phyloP scores from a whole-genome alignment of 768 basidiomycete genomes.

The Agaricus sinodeliciosus region DNA sequence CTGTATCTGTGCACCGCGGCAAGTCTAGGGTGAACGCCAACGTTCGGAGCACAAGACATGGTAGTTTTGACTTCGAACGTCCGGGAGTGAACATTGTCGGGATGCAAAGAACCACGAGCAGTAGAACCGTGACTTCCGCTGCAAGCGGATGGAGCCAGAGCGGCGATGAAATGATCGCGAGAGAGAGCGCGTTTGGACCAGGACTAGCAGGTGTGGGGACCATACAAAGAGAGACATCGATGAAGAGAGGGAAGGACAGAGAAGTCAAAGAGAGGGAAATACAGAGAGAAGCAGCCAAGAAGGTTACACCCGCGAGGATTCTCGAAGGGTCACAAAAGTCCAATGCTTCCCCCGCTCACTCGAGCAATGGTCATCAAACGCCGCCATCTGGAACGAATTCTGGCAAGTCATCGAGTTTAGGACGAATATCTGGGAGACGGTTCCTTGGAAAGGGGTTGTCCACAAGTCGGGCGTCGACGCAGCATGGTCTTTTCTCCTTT shows the following conservation, averaged over 20 bases:
- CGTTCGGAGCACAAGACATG: constrained; percentile 50
- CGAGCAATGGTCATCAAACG: constrained; percentile 36
- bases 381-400: constrained; percentile 20
- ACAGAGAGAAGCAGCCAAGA: constrained; percentile 12
- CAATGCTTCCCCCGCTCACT: constrained; percentile 19
- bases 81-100: constrained; percentile 38
- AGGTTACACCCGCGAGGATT: constrained; percentile 2
- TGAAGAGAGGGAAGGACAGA: constrained; percentile 33
- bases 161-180: constrained; percentile 6
- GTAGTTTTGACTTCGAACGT: constrained; percentile 73
- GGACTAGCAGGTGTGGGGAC: constrained; percentile 41
- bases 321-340: no score
- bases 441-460: constrained; percentile 19
- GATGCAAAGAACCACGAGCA: constrained; percentile 42
- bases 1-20: constrained; percentile 12
- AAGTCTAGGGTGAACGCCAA: constrained; percentile 21
- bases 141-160: constrained; percentile 26
- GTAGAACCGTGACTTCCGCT: constrained; percentile 26
- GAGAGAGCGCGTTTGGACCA: constrained; percentile 33
- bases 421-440: constrained; percentile 44
- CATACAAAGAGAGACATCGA: constrained; percentile 31
- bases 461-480: constrained; percentile 28
- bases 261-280: constrained; percentile 25
- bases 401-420: constrained; percentile 48
- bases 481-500: constrained; percentile 61